Evolutionary conservation across 1,139 yeast genomes (phyloP).

Genomic region (Zygotorulaspora mrakii): DNA sequence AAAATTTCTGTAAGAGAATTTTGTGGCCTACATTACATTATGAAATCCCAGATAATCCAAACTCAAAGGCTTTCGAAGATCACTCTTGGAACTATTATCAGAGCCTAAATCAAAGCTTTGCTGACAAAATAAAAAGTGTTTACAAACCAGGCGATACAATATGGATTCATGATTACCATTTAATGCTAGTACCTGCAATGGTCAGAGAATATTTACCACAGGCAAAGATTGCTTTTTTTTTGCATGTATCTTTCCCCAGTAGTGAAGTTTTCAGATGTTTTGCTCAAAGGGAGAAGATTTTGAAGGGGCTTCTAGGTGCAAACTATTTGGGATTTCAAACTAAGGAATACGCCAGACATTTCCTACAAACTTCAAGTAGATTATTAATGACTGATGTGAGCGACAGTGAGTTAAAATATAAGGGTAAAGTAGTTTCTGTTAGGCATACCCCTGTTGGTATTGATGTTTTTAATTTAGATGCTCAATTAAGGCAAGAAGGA

Average conservation of each 20-base stretch:
- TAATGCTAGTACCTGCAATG: slow-evolving; percentile 82
- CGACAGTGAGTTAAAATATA: slow-evolving; percentile 66
- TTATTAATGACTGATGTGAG: slow-evolving; percentile 78
- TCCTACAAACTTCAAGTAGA: slow-evolving; percentile 84
- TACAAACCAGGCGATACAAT: slow-evolving; percentile 69
- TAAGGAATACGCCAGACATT: slow-evolving; percentile 89
- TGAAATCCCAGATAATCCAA: slow-evolving; percentile 93
- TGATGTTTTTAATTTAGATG: slow-evolving; percentile 59
- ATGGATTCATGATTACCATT: slow-evolving; percentile 94
- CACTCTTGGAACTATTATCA: slow-evolving; percentile 89
- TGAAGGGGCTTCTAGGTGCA: slow-evolving; percentile 86
- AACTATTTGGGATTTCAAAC: slow-evolving; percentile 87
- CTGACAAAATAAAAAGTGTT: slow-evolving; percentile 63
- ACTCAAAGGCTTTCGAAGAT: slow-evolving; percentile 90
- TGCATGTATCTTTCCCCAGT: slow-evolving; percentile 94
- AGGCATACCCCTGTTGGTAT: slow-evolving; percentile 82
- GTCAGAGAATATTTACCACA: slow-evolving; percentile 68
- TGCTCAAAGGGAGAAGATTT: slow-evolving; percentile 74
- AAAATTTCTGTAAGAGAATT: slow-evolving; percentile 85
- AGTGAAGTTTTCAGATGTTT: slow-evolving; percentile 92
- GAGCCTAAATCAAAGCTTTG: slow-evolving; percentile 70
- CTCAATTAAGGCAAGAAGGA: slow-evolving; percentile 45
- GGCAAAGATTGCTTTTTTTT: slow-evolving; percentile 86
- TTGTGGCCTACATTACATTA: slow-evolving; percentile 97
- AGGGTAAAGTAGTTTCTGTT: slow-evolving; percentile 64